Percentiles rank a stretch among this genome's conserved stretches.
Evolutionary conservation across 768 basidiomycete species (phyloP).

Genomic region (Lactarius vividus): DNA sequence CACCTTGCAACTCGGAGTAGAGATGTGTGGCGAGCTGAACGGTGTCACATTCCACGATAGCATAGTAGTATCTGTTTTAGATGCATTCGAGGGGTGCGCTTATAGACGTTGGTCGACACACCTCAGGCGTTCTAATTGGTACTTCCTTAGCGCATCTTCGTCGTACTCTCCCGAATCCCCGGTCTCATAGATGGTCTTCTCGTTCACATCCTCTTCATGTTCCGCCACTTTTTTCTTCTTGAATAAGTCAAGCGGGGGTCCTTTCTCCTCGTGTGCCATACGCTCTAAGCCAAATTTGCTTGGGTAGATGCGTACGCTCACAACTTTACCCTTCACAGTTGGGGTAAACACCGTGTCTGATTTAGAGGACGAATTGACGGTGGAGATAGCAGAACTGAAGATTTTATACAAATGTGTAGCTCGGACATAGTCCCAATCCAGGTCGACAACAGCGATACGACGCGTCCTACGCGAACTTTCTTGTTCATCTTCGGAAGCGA

Average conservation of each 20-base stretch:
- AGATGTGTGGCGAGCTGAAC: constrained; percentile 74
- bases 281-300: constrained; percentile 89
- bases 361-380: constrained; percentile 43
- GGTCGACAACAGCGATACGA: constrained; percentile 87
- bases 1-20: constrained; percentile 84
- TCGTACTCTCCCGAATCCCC: constrained; percentile 79
- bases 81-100: constrained; percentile 6
- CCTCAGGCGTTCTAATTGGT: constrained; percentile 92
- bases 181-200: constrained; percentile 60
- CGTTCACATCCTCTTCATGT: constrained; percentile 58
- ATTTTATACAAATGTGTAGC: constrained; percentile 90
- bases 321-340: constrained; percentile 61
- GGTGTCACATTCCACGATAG: constrained; percentile 85
- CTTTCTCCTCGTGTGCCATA: constrained; percentile 82
- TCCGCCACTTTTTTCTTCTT: constrained; percentile 43
- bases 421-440: constrained; percentile 97
- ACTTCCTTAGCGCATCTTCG: constrained; percentile 81
- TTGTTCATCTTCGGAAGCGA: constrained; percentile 34
- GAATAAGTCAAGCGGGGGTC: constrained; percentile 86
- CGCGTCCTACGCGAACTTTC: constrained; percentile 50
- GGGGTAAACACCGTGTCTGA: constrained; percentile 28
- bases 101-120: constrained; percentile 38
- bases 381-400: constrained; percentile 80
- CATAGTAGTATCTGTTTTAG: constrained; percentile 82
- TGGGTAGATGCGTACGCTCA: constrained; percentile 84